Evolutionary conservation across 2,329 filamentous ascomycete species (phyloP), one percentile per base, ranked within the genome.

Genomic region (Clarireedia paspali): DNA sequence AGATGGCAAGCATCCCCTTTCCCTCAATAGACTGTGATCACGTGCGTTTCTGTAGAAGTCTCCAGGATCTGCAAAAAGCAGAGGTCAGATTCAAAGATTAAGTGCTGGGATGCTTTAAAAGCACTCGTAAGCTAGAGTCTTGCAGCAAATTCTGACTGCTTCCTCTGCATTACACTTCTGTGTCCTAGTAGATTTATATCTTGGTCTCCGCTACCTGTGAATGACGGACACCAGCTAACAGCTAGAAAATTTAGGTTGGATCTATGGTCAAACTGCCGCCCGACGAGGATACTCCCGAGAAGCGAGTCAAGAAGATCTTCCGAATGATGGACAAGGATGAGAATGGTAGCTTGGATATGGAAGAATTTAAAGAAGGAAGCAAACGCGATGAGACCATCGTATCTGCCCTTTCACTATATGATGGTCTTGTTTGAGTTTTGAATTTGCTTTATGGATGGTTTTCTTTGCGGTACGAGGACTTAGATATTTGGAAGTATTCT

Each of bases 281-380:
- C 73, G 94, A 99, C 75, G 94, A 99, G 77, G 92, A 99, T 75
- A 99, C 94, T 56, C 94, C 94, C 17, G 92, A 97, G 79, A 99
- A 99, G 79, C 87, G 94, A 62, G 94, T 99, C 61, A 85, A 81
- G 74, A 99, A 99, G 80, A 97, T 99, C 73, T 99, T 99, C 80
- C 82, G 87, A 68, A 97, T 97, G 94, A 99, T 99, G 94, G 94
- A 99, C 79, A 99, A 99, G 81, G 94, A 99, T 72, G 92, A 97
- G 77, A 97, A 97, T 70, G 94, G 92, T 66, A 95, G 89, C 69
- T 76, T 99, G 66, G 92, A 97, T 71, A 92, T 96, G 81, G 87
- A 91, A 59, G 94, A 99, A 72, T 99, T 99, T 80, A 97, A 97
- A 76, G 94, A 99, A 75, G 94, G 94, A 64, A 96, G 91, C 77